Conservation (phyloP, 345 rosid species). For the Syzygium oleosum region DNA sequence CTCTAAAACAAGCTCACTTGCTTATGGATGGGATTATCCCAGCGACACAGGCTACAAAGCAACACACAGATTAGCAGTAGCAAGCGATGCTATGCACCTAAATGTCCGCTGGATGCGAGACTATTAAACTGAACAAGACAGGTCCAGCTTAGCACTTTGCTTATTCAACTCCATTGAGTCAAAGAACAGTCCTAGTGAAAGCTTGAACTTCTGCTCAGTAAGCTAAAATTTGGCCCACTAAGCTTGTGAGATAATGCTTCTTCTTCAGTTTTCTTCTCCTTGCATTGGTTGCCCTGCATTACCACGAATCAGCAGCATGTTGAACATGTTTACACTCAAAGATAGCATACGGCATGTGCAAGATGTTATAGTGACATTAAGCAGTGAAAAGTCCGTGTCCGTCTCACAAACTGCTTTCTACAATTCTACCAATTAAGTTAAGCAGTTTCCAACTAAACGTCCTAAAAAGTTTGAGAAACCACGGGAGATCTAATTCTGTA, state of each 20-base stretch:
- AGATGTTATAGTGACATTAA: background rate
- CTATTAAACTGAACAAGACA: background rate
- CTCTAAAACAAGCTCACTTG: background rate
- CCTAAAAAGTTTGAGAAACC: background rate
- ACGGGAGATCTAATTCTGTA: background rate
- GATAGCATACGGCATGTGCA: background rate
- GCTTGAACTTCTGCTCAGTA: background rate
- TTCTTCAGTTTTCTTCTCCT: slow-evolving; percentile 59
- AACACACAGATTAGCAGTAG: background rate
- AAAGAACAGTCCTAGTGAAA: background rate
- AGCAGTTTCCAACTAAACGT: background rate
- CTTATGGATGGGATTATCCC: no score
- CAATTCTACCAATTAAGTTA: background rate
- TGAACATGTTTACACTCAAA: background rate
- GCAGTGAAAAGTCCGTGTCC: background rate
- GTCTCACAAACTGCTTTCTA: background rate
- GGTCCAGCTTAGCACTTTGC: background rate
- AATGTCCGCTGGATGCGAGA: background rate
- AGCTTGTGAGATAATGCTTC: slow-evolving; percentile 34
- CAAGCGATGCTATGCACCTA: background rate
- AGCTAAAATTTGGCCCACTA: slow-evolving; percentile 1
- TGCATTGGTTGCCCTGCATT: slow-evolving; percentile 46
- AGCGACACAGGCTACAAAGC: background rate
- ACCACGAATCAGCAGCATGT: background rate
- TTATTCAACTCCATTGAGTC: background rate